Conservation (phyloP, 108 stramenopile species). For the Heterococcus sp. region DNA sequence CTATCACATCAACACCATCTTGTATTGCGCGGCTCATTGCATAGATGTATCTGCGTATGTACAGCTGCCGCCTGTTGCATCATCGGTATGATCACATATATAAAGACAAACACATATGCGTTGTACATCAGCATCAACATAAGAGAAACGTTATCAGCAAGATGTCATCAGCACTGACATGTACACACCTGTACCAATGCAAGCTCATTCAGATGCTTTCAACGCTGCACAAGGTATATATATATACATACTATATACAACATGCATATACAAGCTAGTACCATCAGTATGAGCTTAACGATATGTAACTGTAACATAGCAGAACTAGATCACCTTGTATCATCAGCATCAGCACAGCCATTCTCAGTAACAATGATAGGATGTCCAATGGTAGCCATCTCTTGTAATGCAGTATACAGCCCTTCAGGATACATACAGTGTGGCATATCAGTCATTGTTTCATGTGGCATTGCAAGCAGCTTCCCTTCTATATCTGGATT, state of each 20-base stretch:
- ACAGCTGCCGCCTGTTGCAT: background rate
- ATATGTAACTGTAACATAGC: background rate
- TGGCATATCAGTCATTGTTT: slow-evolving; percentile 33
- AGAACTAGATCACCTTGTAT: slow-evolving; percentile 16
- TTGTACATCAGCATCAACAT: too few species aligned
- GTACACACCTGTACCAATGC: too few species aligned
- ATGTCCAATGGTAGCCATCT: slow-evolving; percentile 5
- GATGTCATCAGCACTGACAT: too few species aligned
- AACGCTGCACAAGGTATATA: too few species aligned
- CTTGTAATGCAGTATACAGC: slow-evolving; percentile 21
- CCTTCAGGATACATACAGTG: slow-evolving; percentile 38
- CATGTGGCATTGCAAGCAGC: slow-evolving; percentile 11
- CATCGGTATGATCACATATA: too few species aligned
- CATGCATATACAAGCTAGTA: too few species aligned
- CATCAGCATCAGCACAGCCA: slow-evolving; percentile 7
- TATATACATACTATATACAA: too few species aligned
- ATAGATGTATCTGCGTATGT: slow-evolving; percentile 29
- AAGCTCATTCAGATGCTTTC: too few species aligned
- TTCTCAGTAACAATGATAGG: slow-evolving; percentile 22
- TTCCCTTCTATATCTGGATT: slow-evolving; percentile 12
- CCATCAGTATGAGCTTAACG: too few species aligned
- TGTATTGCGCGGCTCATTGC: slow-evolving; percentile 27
- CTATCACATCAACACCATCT: slow-evolving; percentile 43
- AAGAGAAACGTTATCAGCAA: too few species aligned
- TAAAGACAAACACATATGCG: too few species aligned